Evolutionary conservation across 768 basidiomycete species (phyloP), one percentile per base, ranked within the genome.

Genomic region (Cystoderma amianthinum): DNA sequence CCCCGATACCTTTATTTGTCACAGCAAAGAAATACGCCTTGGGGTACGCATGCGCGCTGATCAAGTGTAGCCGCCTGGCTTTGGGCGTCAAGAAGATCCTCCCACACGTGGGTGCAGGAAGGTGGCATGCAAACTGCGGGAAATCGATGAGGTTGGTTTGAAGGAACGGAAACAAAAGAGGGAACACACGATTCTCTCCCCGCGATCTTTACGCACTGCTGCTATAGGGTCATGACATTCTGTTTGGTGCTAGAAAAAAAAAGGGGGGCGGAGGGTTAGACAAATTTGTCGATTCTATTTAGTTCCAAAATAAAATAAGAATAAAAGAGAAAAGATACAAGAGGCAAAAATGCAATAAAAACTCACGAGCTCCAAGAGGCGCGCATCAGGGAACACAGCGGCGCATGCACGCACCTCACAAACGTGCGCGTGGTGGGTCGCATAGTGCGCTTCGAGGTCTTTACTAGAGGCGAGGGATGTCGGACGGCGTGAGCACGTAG

Each of bases 21-120:
- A 95, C 83, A 15, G 85, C 78, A 57, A 94, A 95, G 62, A 90
- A 94, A 59, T 84, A 95, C 53, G 92, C 78, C 55, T 88, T 88
- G 3, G 91, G 90, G 55, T 84, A 95, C 38, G 72, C 77, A 51
- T 95, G 92, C 11, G 69, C 76, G 50, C 82, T 72, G 35, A 94
- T 87, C 39, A 95, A 72, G 64, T 94, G 92, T 33, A 86, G 66
- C 17, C 92, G 67, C 13, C 92, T 73, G 12, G 76, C 62, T 59
- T 86, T 90, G 1, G 91, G 92, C 1, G 76, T 82, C 5, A 62
- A 54, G 57, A 92, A 94, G 9, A 69, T 50, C 40, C 76, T 72
- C 30, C 70, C 52, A 59, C 85, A 84, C 2, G 69, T 56, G 12
- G 60, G 49, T 1, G 67, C 62, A 9, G 62, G 53, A 47, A 91